Conservation (phyloP, 192 early-diverging fungal genomes). For the Chytriomyces sp. region DNA sequence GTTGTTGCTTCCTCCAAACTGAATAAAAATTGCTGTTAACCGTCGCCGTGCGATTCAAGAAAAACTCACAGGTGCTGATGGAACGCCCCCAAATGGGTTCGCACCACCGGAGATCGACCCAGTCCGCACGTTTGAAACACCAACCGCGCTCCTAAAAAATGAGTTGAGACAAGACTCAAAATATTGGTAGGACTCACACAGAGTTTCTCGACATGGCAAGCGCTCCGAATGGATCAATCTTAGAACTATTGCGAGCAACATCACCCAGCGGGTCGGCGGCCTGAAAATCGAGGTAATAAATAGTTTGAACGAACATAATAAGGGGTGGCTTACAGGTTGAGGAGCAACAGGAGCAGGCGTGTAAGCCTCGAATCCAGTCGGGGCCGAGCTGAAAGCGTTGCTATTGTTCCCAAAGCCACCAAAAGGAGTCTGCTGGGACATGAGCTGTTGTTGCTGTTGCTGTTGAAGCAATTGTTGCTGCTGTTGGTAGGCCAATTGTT, state of each 20-base stretch:
- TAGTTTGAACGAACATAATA: not conserved
- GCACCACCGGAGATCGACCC: not conserved
- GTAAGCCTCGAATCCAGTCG: slow-evolving; percentile 20
- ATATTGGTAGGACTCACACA: not conserved
- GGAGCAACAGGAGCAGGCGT: slow-evolving; percentile 12
- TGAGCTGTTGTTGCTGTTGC: slow-evolving; percentile 29
- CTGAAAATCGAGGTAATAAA: not conserved
- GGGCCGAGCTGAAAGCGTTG: not conserved
- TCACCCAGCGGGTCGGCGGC: slow-evolving; percentile 23
- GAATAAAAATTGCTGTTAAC: not conserved
- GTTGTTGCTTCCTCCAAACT: slow-evolving; percentile 13
- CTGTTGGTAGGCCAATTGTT: slow-evolving; percentile 38
- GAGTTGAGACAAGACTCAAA: not conserved
- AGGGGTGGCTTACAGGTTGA: not conserved
- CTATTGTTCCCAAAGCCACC: slow-evolving; percentile 24
- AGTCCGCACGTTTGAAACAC: slow-evolving; percentile 10
- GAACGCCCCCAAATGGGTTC: slow-evolving; percentile 15
- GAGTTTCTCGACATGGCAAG: slow-evolving; percentile 14
- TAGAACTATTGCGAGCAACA: slow-evolving; percentile 26
- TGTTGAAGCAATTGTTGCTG: slow-evolving; percentile 33
- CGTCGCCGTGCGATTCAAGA: not conserved
- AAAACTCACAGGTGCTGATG: not conserved
- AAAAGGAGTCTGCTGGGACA: slow-evolving; percentile 44
- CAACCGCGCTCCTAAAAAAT: slow-evolving; percentile 8
- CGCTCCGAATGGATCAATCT: slow-evolving; percentile 23